These are phyloP conservation scores for Linum lewisii DNA, from an alignment of 345 rosid species.

Conservation along the genomic window DNA sequence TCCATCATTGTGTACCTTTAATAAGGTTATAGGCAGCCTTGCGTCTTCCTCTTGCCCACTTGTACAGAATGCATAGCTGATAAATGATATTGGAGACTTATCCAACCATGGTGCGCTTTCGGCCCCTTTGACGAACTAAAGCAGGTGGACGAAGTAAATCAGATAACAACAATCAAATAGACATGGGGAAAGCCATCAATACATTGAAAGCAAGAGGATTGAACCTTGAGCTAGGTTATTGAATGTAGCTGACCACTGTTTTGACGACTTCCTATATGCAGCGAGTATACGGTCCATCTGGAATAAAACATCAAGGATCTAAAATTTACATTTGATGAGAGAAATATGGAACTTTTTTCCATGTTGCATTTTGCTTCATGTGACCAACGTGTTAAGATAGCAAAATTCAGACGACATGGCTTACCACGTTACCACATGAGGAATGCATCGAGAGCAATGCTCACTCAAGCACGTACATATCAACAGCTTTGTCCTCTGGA, in stretches of 20 bases:
- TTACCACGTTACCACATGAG: conserved; percentile 95
- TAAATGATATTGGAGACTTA: conserved; percentile 18
- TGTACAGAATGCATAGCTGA: not conserved
- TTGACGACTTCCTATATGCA: conserved; percentile 82
- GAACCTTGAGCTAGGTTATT: conserved; percentile 97
- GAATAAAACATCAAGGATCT: too few species aligned
- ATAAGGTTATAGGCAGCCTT: not conserved
- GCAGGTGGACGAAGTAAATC: conserved; percentile 1
- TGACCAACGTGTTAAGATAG: too few species aligned
- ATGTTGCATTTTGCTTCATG: too few species aligned
- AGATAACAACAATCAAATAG: conserved; percentile 13
- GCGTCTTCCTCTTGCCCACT: not conserved
- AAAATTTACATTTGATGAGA: too few species aligned
- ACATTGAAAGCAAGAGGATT: not conserved
- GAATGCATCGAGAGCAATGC: conserved; percentile 93
- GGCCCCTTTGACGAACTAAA: conserved; percentile 83
- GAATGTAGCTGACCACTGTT: conserved; percentile 88
- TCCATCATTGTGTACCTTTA: not conserved
- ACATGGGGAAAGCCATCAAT: not conserved
- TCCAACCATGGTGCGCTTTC: conserved; percentile 94
- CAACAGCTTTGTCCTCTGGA: conserved; percentile 95
- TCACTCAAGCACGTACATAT: conserved; percentile 88
- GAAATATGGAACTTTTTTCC: too few species aligned
- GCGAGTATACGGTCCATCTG: conserved; percentile 80
- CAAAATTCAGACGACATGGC: too few species aligned